phyloP scores from a whole-genome alignment of 2,329 filamentous ascomycete species.

The Aureobasidium sp. region DNA sequence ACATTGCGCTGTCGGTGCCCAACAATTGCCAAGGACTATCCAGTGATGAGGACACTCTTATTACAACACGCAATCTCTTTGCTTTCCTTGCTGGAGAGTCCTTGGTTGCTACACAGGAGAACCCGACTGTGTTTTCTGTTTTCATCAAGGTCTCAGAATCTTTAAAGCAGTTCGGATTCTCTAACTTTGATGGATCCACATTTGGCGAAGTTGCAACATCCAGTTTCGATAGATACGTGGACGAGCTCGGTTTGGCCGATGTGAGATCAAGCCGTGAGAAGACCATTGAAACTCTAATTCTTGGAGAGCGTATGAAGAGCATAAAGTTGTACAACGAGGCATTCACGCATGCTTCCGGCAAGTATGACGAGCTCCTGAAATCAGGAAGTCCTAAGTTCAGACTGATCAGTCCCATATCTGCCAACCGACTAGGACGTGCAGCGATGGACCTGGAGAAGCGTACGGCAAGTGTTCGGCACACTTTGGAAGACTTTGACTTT shows the following conservation, averaged over 20 bases:
- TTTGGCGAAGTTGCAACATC: conserved; percentile 53
- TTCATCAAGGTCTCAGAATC: conserved; percentile 53
- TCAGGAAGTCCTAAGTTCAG: conserved; percentile 61
- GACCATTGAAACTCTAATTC: conserved; percentile 78
- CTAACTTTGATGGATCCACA: conserved; percentile 54
- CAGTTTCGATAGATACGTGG: conserved; percentile 66
- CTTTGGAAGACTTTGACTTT: conserved; percentile 84
- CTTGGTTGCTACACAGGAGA: conserved; percentile 49
- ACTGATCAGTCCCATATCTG: conserved; percentile 61
- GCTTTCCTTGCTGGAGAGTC: conserved; percentile 56
- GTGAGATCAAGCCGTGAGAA: conserved; percentile 76
- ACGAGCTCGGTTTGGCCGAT: conserved; percentile 69
- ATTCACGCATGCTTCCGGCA: conserved; percentile 84
- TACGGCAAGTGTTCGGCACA: conserved; percentile 59
- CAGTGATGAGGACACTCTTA: conserved; percentile 38
- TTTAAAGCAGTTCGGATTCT: conserved; percentile 50
- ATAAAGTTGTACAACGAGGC: conserved; percentile 80
- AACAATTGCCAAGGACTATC: not conserved
- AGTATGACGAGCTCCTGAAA: conserved; percentile 64
- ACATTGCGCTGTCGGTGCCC: conserved; percentile 23
- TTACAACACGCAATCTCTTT: conserved; percentile 55
- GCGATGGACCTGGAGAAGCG: conserved; percentile 70
- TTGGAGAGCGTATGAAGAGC: conserved; percentile 80
- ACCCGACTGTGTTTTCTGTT: conserved; percentile 48
- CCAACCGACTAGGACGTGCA: conserved; percentile 72